A percentile compares a stretch with the other conserved stretches of the same genome.
Conservation (phyloP, 2,329 filamentous ascomycete species). For the Fusarium miscanthi region DNA sequence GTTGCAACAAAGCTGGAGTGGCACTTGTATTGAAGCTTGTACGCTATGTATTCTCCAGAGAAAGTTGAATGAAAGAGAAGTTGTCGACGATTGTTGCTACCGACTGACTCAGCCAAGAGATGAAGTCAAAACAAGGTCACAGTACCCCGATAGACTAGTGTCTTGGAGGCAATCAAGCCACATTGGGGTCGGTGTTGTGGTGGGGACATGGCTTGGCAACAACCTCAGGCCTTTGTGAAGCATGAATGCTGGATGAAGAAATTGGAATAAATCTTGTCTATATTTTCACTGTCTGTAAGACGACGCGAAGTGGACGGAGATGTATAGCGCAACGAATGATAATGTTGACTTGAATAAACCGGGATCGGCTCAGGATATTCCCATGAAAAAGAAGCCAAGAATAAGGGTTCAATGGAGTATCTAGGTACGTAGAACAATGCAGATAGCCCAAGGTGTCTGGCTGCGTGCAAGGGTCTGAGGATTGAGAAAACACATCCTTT, state of each 20-base stretch:
- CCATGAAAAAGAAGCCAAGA: slow-evolving; percentile 17
- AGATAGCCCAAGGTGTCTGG: not conserved
- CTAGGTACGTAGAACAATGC: slow-evolving; percentile 6
- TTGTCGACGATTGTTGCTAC: not conserved
- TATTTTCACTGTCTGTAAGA: not conserved
- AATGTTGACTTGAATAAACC: not conserved
- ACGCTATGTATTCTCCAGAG: not conserved
- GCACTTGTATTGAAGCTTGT: not conserved
- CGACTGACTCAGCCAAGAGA: not conserved
- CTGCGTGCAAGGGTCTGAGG: not conserved
- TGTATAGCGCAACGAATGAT: not conserved
- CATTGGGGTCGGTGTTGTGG: slow-evolving; percentile 3
- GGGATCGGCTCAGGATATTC: not conserved
- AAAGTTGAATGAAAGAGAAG: slow-evolving; percentile 11
- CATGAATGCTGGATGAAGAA: not conserved
- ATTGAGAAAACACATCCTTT: not conserved
- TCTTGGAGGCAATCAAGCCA: slow-evolving; percentile 14
- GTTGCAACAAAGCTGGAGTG: not conserved
- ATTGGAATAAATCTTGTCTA: not conserved
- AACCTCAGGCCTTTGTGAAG: not conserved
- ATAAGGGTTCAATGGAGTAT: slow-evolving; percentile 11
- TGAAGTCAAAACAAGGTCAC: slow-evolving; percentile 33
- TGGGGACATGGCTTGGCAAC: slow-evolving; percentile 16
- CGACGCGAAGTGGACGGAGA: not conserved
- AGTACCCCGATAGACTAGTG: not conserved